These are phyloP conservation scores for Trichoderma sp. DNA, from an alignment of 2,329 filamentous ascomycete species.

Conservation along the genomic window DNA sequence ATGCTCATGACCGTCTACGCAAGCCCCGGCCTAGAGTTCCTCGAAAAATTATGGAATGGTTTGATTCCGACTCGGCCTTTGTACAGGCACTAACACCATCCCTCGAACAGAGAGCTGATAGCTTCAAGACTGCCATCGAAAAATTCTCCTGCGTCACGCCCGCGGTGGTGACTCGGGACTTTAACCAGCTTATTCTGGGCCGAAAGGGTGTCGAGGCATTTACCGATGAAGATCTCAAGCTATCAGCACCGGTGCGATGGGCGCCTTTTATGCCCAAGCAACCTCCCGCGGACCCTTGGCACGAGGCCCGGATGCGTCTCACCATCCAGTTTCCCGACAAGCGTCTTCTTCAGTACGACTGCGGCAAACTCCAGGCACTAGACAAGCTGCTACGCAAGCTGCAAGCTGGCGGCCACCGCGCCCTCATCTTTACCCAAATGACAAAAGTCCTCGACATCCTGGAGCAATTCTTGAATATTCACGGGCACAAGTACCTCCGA, in stretches of 20 bases:
- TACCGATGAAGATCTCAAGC: constrained; percentile 55
- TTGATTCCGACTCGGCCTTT: constrained; percentile 66
- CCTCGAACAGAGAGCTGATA: constrained; percentile 69
- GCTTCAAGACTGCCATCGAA: constrained; percentile 73
- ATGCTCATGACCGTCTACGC: constrained; percentile 58
- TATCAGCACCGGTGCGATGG: constrained; percentile 58
- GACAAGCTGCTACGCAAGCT: constrained; percentile 83
- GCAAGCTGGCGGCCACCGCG: constrained; percentile 87
- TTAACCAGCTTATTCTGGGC: constrained; percentile 68
- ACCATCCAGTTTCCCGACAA: constrained; percentile 98
- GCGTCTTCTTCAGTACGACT: constrained; percentile 94
- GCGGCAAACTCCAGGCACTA: constrained; percentile 90
- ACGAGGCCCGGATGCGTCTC: constrained; percentile 87
- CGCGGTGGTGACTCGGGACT: constrained; percentile 77
- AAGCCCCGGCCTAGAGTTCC: constrained; percentile 62
- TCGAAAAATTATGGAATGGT: constrained; percentile 69
- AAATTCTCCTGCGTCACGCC: constrained; percentile 94
- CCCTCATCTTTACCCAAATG: constrained; percentile 99
- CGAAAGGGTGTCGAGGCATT: constrained; percentile 59
- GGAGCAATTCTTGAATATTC: constrained; percentile 96
- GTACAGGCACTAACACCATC: constrained; percentile 71
- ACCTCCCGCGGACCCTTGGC: constrained; percentile 75
- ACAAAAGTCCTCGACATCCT: constrained; percentile 97
- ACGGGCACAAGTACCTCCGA: constrained; percentile 94
- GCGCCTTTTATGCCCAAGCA: constrained; percentile 59